A percentile compares a stretch with the other conserved stretches of the same genome.
These are phyloP conservation scores for Monilinia fructicola DNA, from an alignment of 2,329 filamentous ascomycete species.

Conservation along the genomic window DNA sequence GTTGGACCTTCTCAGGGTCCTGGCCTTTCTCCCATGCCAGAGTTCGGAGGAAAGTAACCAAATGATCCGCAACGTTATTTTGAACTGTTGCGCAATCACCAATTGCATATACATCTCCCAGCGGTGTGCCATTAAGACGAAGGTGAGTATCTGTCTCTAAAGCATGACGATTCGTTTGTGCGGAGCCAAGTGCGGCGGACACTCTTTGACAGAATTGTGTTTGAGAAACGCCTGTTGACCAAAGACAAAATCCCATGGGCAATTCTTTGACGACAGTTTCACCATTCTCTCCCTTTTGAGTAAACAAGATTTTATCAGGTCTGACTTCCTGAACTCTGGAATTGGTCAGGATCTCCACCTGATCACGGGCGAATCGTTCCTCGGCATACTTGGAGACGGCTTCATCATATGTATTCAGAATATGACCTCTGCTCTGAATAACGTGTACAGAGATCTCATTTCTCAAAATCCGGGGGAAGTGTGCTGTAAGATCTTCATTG, in stretches of 20 bases:
- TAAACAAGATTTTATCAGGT: slow-evolving; percentile 82
- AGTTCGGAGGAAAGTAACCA: slow-evolving; percentile 84
- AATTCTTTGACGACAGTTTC: slow-evolving; percentile 83
- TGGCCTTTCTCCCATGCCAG: slow-evolving; percentile 90
- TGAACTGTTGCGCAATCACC: slow-evolving; percentile 96
- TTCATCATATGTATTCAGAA: slow-evolving; percentile 97
- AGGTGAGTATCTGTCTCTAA: slow-evolving; percentile 94
- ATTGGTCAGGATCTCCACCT: slow-evolving; percentile 89
- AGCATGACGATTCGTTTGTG: slow-evolving; percentile 85
- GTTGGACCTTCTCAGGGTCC: slow-evolving; percentile 82
- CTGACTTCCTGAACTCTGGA: slow-evolving; percentile 88
- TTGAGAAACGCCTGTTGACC: slow-evolving; percentile 94
- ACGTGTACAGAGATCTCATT: slow-evolving; percentile 98
- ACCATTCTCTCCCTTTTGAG: slow-evolving; percentile 74
- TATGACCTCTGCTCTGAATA: slow-evolving; percentile 91
- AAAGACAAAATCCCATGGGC: slow-evolving; percentile 92
- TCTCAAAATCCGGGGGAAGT: slow-evolving; percentile 85
- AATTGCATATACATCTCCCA: slow-evolving; percentile 94
- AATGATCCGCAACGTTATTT: slow-evolving; percentile 91
- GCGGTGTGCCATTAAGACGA: slow-evolving; percentile 79
- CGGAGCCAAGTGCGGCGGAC: slow-evolving; percentile 70
- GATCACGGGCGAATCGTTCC: slow-evolving; percentile 83
- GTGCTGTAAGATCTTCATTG: slow-evolving; percentile 83
- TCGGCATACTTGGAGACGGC: slow-evolving; percentile 90
- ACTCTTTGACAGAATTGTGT: slow-evolving; percentile 76